A percentile compares a stretch with the other conserved stretches of the same genome.
These are phyloP conservation scores for Rhytidiadelphus loreus DNA, from an alignment of 225 moss, liverwort and hornwort species.

Conservation along the genomic window DNA sequence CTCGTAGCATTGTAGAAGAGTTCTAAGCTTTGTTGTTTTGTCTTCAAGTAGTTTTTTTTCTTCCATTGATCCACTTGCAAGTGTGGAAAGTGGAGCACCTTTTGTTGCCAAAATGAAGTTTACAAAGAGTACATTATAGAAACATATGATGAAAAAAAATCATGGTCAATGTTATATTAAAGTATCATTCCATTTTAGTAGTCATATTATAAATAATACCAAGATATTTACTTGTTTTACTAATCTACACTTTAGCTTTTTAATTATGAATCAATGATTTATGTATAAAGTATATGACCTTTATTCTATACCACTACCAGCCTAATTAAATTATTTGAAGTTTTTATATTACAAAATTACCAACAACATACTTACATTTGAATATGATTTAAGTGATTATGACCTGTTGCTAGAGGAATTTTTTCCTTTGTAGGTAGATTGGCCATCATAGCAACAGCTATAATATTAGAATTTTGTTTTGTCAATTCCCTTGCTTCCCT, in stretches of 20 bases:
- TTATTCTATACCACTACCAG: too few species aligned
- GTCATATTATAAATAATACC: not conserved
- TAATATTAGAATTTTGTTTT: not conserved
- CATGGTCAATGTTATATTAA: not conserved
- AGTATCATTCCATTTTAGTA: not conserved
- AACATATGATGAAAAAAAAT: not conserved
- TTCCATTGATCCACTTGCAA: not conserved
- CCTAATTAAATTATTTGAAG: not conserved
- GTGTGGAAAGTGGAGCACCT: not conserved
- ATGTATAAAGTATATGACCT: not conserved
- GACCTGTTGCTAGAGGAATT: not conserved
- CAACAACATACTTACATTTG: not conserved
- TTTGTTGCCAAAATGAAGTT: not conserved
- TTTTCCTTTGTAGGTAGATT: not conserved
- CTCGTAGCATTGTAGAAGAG: slow-evolving; percentile 31
- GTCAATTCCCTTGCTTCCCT: not conserved
- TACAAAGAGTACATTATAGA: not conserved
- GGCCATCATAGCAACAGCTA: not conserved
- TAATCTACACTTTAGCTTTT: too few species aligned
- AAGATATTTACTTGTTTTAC: not conserved
- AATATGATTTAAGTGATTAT: not conserved
- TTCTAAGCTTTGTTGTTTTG: slow-evolving; percentile 8
- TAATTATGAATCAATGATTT: not conserved
- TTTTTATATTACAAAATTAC: not conserved
- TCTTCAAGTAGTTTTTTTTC: slow-evolving; percentile 41